These are phyloP conservation scores for Prunus fruticosa DNA, from an alignment of 306 rosid species.

Conservation along the genomic window DNA sequence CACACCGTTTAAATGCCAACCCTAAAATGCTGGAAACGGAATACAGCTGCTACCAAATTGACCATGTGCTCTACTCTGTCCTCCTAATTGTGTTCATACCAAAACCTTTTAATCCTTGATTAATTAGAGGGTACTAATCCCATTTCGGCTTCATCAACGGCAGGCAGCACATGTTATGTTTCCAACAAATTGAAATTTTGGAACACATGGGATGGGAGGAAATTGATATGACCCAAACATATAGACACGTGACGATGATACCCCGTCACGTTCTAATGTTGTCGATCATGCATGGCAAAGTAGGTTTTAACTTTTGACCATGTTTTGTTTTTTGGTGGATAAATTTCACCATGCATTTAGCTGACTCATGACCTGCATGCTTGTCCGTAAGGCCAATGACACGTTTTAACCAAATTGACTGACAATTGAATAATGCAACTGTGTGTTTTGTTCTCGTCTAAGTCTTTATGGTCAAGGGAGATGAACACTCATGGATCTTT, in stretches of 20 bases:
- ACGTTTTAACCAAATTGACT: constrained; percentile 4
- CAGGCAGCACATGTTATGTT: constrained; percentile 44
- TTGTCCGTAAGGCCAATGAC: neutral
- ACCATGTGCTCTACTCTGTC: neutral
- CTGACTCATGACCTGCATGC: neutral
- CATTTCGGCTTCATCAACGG: neutral
- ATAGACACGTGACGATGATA: constrained; percentile 12
- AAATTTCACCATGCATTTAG: neutral
- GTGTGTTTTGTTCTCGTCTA: too few relatives aligned
- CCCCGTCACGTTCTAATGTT: constrained; percentile 5
- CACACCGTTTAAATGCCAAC: neutral
- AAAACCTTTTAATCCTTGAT: neutral
- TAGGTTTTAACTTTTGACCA: neutral
- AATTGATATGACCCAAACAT: neutral
- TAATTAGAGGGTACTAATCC: neutral
- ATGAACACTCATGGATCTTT: too few relatives aligned
- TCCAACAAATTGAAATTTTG: neutral
- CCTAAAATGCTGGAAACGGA: neutral
- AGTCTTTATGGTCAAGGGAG: neutral
- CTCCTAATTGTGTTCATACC: neutral
- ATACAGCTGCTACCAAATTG: neutral
- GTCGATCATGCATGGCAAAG: neutral
- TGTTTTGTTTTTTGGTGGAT: constrained; percentile 2
- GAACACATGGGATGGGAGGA: constrained; percentile 15
- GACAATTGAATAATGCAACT: neutral